Evolutionary conservation across 73 alveolate species (phyloP).

Genomic region (Paramecium sonneborni): DNA sequence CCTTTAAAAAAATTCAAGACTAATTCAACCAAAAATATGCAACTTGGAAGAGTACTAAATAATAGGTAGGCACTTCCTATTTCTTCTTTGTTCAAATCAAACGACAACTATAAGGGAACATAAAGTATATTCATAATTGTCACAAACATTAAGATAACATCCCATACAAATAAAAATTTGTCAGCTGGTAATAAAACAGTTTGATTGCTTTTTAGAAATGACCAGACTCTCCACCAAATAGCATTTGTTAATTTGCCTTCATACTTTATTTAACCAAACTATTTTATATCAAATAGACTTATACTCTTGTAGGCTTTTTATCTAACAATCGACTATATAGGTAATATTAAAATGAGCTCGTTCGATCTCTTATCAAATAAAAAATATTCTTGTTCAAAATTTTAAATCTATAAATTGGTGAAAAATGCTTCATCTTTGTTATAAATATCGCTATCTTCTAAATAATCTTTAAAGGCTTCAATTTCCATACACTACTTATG

Average conservation of each 20-base stretch:
- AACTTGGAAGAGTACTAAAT: background rate
- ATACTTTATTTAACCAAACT: background rate
- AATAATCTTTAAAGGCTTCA: conserved; percentile 29
- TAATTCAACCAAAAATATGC: background rate
- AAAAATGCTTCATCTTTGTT: conserved; percentile 10
- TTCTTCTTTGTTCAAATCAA: background rate
- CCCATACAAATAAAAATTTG: background rate
- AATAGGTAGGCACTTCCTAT: background rate
- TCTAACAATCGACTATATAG: background rate
- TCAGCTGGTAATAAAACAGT: conserved; percentile 4
- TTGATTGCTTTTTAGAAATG: background rate
- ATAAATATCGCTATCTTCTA: conserved; percentile 29
- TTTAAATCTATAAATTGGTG: conserved; percentile 15
- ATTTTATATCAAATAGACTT: background rate
- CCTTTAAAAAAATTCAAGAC: background rate
- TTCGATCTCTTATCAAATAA: background rate
- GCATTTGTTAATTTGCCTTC: background rate
- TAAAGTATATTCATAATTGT: background rate
- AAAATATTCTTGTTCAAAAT: background rate
- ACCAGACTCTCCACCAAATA: background rate
- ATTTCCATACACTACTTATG: conserved; percentile 28
- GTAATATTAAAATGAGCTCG: background rate
- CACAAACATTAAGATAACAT: background rate
- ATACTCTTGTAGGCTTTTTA: background rate
- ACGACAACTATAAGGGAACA: background rate